Evolutionary conservation across 2,329 filamentous ascomycete species (phyloP), one percentile per base, ranked within the genome.

Genomic region (Cordyceps cicadae): DNA sequence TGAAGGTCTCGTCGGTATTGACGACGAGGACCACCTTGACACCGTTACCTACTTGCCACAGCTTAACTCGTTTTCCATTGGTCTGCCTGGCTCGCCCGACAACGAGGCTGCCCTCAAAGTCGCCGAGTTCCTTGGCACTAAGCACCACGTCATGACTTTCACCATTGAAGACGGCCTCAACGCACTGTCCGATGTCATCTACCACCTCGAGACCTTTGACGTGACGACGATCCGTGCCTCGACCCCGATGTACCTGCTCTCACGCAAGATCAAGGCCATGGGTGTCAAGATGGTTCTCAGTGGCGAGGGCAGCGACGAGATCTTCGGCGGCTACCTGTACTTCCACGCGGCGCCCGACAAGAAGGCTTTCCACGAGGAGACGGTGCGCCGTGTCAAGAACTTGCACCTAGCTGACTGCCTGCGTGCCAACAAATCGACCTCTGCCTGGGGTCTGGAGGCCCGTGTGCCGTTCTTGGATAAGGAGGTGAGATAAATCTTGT

Each of bases 221-320:
- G 94, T 99, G 29, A 99, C 94, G 58, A 99, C 94, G 3, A 97
- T 99, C 72, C 92, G 94, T 72, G 94, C 94, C 60, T 97, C 93
- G 12, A 99, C 94, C 12, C 94, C 94, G 66, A 99, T 99, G 94
- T 99, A 97, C 79, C 81, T 99, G 65, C 84, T 99, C 53, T 94
- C 91, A 64, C 87, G 95, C 74, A 99, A 99, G 82, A 99, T 99
- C 82, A 99, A 99, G 83, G 94, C 92, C 41, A 93, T 97, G 87
- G 94, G 94, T 65, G 90, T 99, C 72, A 99, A 99, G 85, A 99
- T 99, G 94, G 94, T 99, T 61, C 83, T 99, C 64, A 95, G 89
- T 70, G 94, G 94, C 64, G 94, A 99, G 78, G 94, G 94, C 54
- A 94, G 89, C 70, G 94, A 99, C 75, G 94, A 99, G 79, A 97